A percentile compares a stretch with the other conserved stretches of the same genome.
Evolutionary conservation across 768 basidiomycete genomes (phyloP).

Genomic region (Leccinum ochraceum): DNA sequence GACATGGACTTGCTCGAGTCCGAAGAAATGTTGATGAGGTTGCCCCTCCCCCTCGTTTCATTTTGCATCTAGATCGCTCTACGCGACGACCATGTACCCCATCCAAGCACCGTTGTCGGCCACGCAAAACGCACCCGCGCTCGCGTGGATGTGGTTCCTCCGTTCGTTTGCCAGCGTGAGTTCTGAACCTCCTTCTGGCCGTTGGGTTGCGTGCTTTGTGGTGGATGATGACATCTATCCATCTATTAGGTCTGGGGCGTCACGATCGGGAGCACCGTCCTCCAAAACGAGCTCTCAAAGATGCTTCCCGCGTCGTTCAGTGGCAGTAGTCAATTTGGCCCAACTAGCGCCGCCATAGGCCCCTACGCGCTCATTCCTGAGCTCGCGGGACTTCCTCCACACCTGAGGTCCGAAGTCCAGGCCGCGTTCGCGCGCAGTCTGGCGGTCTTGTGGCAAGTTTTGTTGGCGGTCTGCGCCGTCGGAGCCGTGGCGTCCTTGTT

Average conservation of each 20-base stretch:
- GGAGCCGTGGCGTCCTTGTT: slow-evolving; percentile 18
- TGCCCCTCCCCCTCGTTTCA: neutral
- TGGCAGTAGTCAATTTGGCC: slow-evolving; percentile 26
- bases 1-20: neutral
- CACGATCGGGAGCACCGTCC: slow-evolving; percentile 48
- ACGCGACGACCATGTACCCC: slow-evolving; percentile 30
- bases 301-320: slow-evolving; percentile 43
- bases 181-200: too few species aligned
- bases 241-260: slow-evolving; percentile 48
- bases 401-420: slow-evolving; percentile 36
- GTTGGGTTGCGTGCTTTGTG: neutral
- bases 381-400: slow-evolving; percentile 37
- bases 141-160: slow-evolving; percentile 38
- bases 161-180: slow-evolving; percentile 32
- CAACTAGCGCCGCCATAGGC: slow-evolving; percentile 12
- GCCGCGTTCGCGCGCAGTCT: slow-evolving; percentile 45
- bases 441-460: slow-evolving; percentile 42
- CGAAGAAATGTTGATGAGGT: neutral
- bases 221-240: neutral
- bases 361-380: slow-evolving; percentile 46
- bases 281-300: slow-evolving; percentile 49
- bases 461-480: slow-evolving; percentile 38
- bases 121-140: slow-evolving; percentile 38
- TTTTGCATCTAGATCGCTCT: slow-evolving; percentile 3
- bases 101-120: slow-evolving; percentile 36